These are phyloP conservation scores for Xylaria castorea DNA, from an alignment of 495 filamentous ascomycete genomes.

Conservation along the genomic window DNA sequence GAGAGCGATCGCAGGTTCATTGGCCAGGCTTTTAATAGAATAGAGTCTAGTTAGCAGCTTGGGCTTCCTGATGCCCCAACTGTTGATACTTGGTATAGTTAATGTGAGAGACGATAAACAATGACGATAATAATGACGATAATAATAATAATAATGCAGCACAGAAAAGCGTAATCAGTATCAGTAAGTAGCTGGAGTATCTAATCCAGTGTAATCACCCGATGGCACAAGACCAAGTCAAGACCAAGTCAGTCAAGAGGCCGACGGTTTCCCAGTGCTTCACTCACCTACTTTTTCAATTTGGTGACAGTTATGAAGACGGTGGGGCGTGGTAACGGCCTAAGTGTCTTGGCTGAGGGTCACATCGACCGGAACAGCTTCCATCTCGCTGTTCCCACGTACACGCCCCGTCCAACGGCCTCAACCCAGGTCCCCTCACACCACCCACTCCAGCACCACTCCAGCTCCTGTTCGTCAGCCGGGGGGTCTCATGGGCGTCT, in stretches of 20 bases:
- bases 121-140: too few relatives aligned
- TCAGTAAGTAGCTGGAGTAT: neutral
- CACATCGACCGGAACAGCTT: slow-evolving; percentile 40
- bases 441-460: slow-evolving; percentile 27
- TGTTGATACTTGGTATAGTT: neutral
- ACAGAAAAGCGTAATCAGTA: neutral
- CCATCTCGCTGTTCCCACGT: slow-evolving; percentile 36
- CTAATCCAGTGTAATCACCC: neutral
- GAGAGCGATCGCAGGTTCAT: slow-evolving; percentile 2
- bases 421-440: slow-evolving; percentile 35
- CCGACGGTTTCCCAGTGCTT: neutral
- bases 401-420: slow-evolving; percentile 28
- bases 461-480: slow-evolving; percentile 40
- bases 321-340: slow-evolving; percentile 34
- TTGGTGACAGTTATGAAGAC: slow-evolving; percentile 30
- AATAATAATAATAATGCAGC: neutral
- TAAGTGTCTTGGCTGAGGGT: slow-evolving; percentile 42
- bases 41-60: neutral
- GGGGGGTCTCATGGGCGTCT: slow-evolving; percentile 35
- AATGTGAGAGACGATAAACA: neutral
- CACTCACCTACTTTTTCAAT: slow-evolving; percentile 27
- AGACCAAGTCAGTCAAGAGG: neutral
- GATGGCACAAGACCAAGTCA: neutral
- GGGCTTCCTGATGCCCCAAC: slow-evolving; percentile 11
- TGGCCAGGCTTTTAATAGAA: slow-evolving; percentile 12